Evolutionary conservation across 805 yeast genomes (phyloP), one percentile per base, ranked within the genome.

Genomic region (Candida mattraensis): DNA sequence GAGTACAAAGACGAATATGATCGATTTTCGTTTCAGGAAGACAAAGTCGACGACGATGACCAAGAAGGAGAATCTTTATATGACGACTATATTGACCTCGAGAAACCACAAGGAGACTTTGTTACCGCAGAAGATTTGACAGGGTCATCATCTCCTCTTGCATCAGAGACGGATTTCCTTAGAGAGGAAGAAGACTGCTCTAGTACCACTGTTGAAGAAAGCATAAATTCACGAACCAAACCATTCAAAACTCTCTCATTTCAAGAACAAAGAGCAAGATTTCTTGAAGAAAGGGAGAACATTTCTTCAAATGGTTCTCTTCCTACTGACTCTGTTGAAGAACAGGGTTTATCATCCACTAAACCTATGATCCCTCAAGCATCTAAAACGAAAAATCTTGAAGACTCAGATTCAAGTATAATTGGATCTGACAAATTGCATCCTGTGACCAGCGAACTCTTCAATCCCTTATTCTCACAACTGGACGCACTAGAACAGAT

Each of bases 401-500:
- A n/a, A n/a, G n/a, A n/a, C n/a, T n/a, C n/a, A n/a, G n/a, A n/a
- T n/a, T n/a, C n/a, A n/a, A n/a, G n/a, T n/a, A n/a, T n/a, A n/a
- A n/a, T n/a, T n/a, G n/a, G n/a, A 13, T 12, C 36, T 7, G 39
- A 28, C 3, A 36, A 37, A 11, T 29, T 64, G 18, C 76, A 72
- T 46, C 74, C 76, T 3, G 57, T 63, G 4, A 74, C 80, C 6
- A 71, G 69, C 30, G 70, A 69, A 15, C 64, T 79, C 54, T 81
- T 79, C 56, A 63, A 72, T 47, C 84, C 85, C 2, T 65, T 82
- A 6, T 63, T 80, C 32, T 67, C 68, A 16, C 72, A 72, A 45
- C 60, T 73, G n/a, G 53, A 52, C 18, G 40, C 45, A 18, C 40
- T 58, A 11, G 63, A 58, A 35, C 35, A 48, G 30, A 45, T 57